A percentile compares a stretch with the other conserved stretches of the same genome.
Conservation (phyloP, 225 moss, liverwort and hornwort species). For the Ulota crispa region DNA sequence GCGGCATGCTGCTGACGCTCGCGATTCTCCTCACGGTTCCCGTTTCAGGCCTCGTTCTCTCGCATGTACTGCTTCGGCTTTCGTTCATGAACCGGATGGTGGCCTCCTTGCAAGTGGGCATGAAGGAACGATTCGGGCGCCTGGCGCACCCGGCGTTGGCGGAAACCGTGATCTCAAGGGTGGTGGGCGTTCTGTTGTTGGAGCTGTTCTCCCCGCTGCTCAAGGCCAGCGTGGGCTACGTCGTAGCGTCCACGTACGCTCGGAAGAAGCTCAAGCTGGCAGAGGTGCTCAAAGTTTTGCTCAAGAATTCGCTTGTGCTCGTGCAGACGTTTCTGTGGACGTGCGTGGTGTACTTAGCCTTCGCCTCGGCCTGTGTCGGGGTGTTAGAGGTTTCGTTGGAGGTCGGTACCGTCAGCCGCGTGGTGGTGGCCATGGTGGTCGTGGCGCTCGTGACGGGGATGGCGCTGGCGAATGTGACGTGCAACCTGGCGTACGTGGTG, state of each 20-base stretch:
- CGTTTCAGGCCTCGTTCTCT: slow-evolving; percentile 69
- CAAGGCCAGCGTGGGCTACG: slow-evolving; percentile 63
- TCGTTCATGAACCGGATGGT: slow-evolving; percentile 54
- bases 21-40: slow-evolving; percentile 65
- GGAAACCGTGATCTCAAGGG: slow-evolving; percentile 52
- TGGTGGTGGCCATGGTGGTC: slow-evolving; percentile 34
- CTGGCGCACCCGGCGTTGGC: slow-evolving; percentile 39
- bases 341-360: slow-evolving; percentile 50
- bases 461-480: slow-evolving; percentile 46
- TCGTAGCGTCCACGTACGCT: slow-evolving; percentile 68
- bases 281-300: slow-evolving; percentile 48
- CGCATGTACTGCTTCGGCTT: slow-evolving; percentile 60
- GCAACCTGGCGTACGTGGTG: slow-evolving; percentile 67
- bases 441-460: slow-evolving; percentile 41
- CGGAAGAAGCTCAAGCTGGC: slow-evolving; percentile 55
- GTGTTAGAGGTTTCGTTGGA: slow-evolving; percentile 31
- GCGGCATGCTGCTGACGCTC: slow-evolving; percentile 43
- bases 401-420: slow-evolving; percentile 20
- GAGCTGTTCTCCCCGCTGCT: slow-evolving; percentile 54
- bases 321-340: slow-evolving; percentile 66
- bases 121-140: slow-evolving; percentile 28
- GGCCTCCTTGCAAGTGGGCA: slow-evolving; percentile 35
- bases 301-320: slow-evolving; percentile 54
- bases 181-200: slow-evolving; percentile 61
- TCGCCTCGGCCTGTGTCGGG: slow-evolving; percentile 39